These are phyloP conservation scores for Mycothermus thermophilus DNA, from an alignment of 495 filamentous ascomycete genomes.

Conservation along the genomic window DNA sequence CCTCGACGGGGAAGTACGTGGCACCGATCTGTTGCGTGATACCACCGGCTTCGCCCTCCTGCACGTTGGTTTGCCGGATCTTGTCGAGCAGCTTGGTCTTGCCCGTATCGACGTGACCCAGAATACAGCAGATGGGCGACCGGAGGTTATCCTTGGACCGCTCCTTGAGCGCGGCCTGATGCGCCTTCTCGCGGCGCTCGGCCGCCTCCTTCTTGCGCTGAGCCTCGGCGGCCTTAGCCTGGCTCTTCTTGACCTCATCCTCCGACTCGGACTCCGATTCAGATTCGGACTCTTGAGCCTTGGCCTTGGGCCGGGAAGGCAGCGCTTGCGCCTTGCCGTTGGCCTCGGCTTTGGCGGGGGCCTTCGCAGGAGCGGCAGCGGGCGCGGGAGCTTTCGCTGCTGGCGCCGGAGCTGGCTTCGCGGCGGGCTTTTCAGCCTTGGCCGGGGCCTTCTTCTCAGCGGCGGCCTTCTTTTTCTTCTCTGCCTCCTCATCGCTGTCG, in stretches of 20 bases:
- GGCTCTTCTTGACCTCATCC: slow-evolving; percentile 14
- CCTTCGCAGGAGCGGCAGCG: no score
- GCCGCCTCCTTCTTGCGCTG: slow-evolving; percentile 77
- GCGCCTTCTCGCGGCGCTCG: slow-evolving; percentile 74
- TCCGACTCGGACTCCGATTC: slow-evolving; percentile 3
- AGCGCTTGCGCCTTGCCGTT: slow-evolving; percentile 16
- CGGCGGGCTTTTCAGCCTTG: no score
- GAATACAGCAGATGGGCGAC: slow-evolving; percentile 98
- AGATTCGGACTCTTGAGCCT: no score
- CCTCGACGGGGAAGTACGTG: slow-evolving; percentile 96
- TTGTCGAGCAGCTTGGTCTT: slow-evolving; percentile 99
- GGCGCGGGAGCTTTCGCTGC: no score
- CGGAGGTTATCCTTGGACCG: slow-evolving; percentile 88
- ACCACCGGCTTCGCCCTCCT: slow-evolving; percentile 98
- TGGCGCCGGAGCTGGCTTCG: no score
- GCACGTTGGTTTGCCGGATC: slow-evolving; percentile 96
- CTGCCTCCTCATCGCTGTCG: slow-evolving; percentile 44
- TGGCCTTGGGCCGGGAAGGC: slow-evolving; percentile 22
- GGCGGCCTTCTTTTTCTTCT: slow-evolving; percentile 10
- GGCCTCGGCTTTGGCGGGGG: no score
- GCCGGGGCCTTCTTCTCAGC: slow-evolving; percentile 1
- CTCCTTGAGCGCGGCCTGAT: slow-evolving; percentile 83
- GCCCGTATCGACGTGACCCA: slow-evolving; percentile 98
- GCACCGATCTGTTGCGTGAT: slow-evolving; percentile 99
- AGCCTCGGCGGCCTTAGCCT: slow-evolving; percentile 44